Percentiles rank a stretch among this genome's conserved stretches.
Evolutionary conservation across 352 stramenopile genomes (phyloP).

Genomic region (Plasmopara muralis): DNA sequence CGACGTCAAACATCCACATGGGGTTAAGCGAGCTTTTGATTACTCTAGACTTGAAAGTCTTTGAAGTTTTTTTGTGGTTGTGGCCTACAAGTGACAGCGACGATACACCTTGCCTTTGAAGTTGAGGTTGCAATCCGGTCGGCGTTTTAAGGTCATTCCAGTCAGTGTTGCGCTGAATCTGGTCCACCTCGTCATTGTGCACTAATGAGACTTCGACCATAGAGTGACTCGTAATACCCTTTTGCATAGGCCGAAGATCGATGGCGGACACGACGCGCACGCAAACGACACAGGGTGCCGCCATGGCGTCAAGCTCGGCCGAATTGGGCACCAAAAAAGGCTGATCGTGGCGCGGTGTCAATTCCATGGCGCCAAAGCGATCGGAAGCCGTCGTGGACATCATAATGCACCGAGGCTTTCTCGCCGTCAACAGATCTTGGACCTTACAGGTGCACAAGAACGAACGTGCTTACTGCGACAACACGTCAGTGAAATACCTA

Average conservation of each 20-base stretch:
- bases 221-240: slow-evolving; percentile 60
- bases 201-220: slow-evolving; percentile 69
- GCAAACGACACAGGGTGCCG: slow-evolving; percentile 50
- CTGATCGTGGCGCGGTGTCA: slow-evolving; percentile 49
- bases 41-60: slow-evolving; percentile 48
- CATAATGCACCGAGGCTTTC: slow-evolving; percentile 9
- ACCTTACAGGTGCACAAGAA: not conserved
- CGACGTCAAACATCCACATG: slow-evolving; percentile 76
- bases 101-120: slow-evolving; percentile 14
- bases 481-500: not conserved
- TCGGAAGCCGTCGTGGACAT: slow-evolving; percentile 24
- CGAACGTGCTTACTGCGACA: slow-evolving; percentile 1
- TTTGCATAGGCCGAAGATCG: slow-evolving; percentile 57
- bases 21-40: slow-evolving; percentile 72
- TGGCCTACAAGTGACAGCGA: slow-evolving; percentile 20
- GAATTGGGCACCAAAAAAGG: slow-evolving; percentile 54
- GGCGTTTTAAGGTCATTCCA: slow-evolving; percentile 43
- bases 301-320: slow-evolving; percentile 52
- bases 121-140: slow-evolving; percentile 8
- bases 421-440: not conserved
- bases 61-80: slow-evolving; percentile 26
- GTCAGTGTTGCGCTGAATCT: slow-evolving; percentile 22
- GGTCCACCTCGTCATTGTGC: slow-evolving; percentile 35
- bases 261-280: slow-evolving; percentile 50
- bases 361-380: slow-evolving; percentile 36